phyloP scores from a whole-genome alignment of 148 eudicot genomes.

The Heliamphora exappendiculata region DNA sequence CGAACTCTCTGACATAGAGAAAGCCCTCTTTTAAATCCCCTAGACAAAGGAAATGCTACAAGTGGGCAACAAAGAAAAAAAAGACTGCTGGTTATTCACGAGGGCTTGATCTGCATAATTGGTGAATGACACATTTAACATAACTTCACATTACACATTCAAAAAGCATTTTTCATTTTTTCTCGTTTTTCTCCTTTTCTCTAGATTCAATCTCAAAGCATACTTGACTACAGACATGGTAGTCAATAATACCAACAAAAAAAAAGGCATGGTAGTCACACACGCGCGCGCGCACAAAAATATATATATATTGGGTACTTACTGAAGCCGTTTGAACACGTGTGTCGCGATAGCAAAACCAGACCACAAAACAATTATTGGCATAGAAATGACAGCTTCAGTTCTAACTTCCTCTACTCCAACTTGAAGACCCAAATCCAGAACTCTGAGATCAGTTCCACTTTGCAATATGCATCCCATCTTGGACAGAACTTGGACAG shows the following conservation, averaged over 20 bases:
- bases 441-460: slow-evolving; percentile 43
- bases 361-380: slow-evolving; percentile 54
- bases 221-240: not conserved
- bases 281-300: not conserved
- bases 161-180: no score
- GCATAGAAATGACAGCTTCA: slow-evolving; percentile 71
- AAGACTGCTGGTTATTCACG: not conserved
- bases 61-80: no score
- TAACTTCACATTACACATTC: not conserved
- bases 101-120: not conserved
- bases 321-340: slow-evolving; percentile 59
- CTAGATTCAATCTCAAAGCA: not conserved
- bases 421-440: slow-evolving; percentile 70
- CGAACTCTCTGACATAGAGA: no score
- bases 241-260: no score
- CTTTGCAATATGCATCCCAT: slow-evolving; percentile 33
- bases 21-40: no score
- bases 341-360: slow-evolving; percentile 39
- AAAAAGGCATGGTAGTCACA: no score
- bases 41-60: no score
- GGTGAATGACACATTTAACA: not conserved
- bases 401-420: slow-evolving; percentile 65
- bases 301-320: slow-evolving; percentile 34
- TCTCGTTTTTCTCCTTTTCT: not conserved
- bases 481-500: slow-evolving; percentile 50